phyloP scores from a whole-genome alignment of 2,329 filamentous ascomycete species.

The Venturia aucupariae region DNA sequence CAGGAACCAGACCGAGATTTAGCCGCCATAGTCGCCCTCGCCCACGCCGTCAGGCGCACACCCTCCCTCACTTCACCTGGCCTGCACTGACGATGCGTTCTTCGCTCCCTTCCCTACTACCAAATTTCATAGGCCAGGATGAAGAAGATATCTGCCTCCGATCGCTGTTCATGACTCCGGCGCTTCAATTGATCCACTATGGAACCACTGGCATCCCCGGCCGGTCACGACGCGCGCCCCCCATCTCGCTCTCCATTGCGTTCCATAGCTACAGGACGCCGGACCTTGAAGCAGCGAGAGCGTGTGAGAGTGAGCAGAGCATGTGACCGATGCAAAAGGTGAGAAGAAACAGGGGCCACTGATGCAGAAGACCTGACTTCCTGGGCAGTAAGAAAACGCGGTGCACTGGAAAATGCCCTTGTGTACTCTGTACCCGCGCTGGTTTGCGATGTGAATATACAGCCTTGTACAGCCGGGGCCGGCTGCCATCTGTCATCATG shows the following conservation, averaged over 20 bases:
- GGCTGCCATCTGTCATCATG: conserved; percentile 33
- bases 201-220: background rate
- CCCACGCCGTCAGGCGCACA: too few species aligned
- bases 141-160: background rate
- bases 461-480: conserved; percentile 40
- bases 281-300: conserved; percentile 28
- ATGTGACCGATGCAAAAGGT: conserved; percentile 42
- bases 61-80: too few species aligned
- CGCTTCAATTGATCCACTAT: background rate
- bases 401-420: conserved; percentile 29
- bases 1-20: background rate
- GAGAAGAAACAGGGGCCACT: conserved; percentile 17
- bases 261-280: conserved; percentile 22
- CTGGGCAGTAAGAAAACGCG: conserved; percentile 27
- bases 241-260: background rate
- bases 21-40: background rate
- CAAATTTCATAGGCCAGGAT: background rate
- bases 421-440: conserved; percentile 24
- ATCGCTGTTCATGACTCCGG: background rate
- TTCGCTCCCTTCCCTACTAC: too few species aligned
- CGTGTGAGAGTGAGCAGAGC: conserved; percentile 38
- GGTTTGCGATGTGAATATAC: conserved; percentile 39
- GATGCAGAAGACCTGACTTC: conserved; percentile 13
- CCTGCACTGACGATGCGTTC: too few species aligned
- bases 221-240: background rate